Percentiles rank a stretch among this genome's conserved stretches.
These are phyloP conservation scores for Aspergillus sclerotiicarbonarius DNA, from an alignment of 495 filamentous ascomycete genomes.

Conservation along the genomic window DNA sequence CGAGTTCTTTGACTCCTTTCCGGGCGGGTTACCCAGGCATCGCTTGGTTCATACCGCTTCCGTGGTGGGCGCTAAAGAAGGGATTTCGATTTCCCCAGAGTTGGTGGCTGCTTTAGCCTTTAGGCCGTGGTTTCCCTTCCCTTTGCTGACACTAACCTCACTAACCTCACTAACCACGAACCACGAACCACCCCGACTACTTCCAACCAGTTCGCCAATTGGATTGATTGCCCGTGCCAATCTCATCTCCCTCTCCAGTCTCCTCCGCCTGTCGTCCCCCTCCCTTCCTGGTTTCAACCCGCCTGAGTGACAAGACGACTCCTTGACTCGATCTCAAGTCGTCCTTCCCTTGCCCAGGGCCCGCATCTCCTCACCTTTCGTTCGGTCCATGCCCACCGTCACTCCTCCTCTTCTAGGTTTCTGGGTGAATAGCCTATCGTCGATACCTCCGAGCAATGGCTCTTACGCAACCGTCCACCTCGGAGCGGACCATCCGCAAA, in stretches of 20 bases:
- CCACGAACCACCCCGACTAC: constrained; percentile 11
- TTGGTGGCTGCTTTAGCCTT: background rate
- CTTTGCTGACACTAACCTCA: background rate
- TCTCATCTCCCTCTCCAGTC: constrained; percentile 8
- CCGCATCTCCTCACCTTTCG: background rate
- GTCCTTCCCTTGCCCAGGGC: constrained; percentile 2
- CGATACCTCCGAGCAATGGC: constrained; percentile 29
- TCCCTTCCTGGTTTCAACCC: background rate
- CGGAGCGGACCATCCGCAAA: constrained; percentile 46
- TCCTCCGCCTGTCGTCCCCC: constrained; percentile 29
- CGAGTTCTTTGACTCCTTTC: too few species aligned
- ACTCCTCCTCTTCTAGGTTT: background rate
- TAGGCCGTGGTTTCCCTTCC: background rate
- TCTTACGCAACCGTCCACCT: constrained; percentile 31
- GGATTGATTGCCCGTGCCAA: constrained; percentile 21
- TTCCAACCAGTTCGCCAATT: constrained; percentile 24
- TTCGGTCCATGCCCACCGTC: constrained; percentile 13
- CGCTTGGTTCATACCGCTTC: too few species aligned
- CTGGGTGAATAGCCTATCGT: constrained; percentile 11
- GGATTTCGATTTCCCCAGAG: background rate
- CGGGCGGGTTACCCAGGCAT: too few species aligned
- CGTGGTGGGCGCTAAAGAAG: too few species aligned
- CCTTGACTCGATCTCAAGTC: constrained; percentile 13
- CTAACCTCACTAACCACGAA: constrained; percentile 1
- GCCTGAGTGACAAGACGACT: constrained; percentile 10